These are phyloP conservation scores for Rhizopogon sp. DNA, from an alignment of 768 basidiomycete species.

Conservation along the genomic window DNA sequence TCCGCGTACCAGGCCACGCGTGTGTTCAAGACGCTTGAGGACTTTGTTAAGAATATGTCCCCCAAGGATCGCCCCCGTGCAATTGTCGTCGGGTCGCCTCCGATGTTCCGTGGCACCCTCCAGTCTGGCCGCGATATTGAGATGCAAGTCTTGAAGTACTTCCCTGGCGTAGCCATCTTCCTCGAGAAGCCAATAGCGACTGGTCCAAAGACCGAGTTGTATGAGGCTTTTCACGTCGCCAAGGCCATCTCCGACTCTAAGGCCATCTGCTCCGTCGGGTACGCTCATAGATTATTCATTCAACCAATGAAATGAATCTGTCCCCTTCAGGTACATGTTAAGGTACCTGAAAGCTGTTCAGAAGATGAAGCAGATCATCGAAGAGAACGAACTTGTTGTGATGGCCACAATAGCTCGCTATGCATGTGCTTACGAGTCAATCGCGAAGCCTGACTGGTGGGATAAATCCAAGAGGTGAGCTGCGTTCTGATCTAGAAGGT, in stretches of 20 bases:
- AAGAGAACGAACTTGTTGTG: slow-evolving; percentile 89
- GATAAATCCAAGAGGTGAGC: slow-evolving; percentile 77
- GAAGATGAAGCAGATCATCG: slow-evolving; percentile 94
- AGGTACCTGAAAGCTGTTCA: slow-evolving; percentile 92
- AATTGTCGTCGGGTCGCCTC: slow-evolving; percentile 87
- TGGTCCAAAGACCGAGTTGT: slow-evolving; percentile 63
- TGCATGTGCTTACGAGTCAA: slow-evolving; percentile 79
- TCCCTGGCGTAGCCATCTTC: slow-evolving; percentile 87
- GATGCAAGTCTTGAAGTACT: slow-evolving; percentile 77
- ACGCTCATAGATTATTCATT: slow-evolving; percentile 17
- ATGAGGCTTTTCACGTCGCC: slow-evolving; percentile 66
- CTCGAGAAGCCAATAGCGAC: slow-evolving; percentile 92
- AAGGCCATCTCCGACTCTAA: slow-evolving; percentile 63
- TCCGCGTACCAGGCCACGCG: slow-evolving; percentile 90
- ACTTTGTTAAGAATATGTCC: slow-evolving; percentile 69
- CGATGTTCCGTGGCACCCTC: slow-evolving; percentile 83
- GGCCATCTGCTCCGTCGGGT: slow-evolving; percentile 88
- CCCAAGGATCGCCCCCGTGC: slow-evolving; percentile 69
- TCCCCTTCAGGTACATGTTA: slow-evolving; percentile 72
- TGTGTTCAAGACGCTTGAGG: slow-evolving; percentile 79
- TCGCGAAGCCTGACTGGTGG: slow-evolving; percentile 89
- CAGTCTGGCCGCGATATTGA: slow-evolving; percentile 80
- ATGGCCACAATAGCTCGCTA: slow-evolving; percentile 97
- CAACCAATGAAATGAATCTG: background rate
- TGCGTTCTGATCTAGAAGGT: background rate